phyloP scores from a whole-genome alignment of 768 basidiomycete genomes.

The Rhodotorula sphaerocarpa region DNA sequence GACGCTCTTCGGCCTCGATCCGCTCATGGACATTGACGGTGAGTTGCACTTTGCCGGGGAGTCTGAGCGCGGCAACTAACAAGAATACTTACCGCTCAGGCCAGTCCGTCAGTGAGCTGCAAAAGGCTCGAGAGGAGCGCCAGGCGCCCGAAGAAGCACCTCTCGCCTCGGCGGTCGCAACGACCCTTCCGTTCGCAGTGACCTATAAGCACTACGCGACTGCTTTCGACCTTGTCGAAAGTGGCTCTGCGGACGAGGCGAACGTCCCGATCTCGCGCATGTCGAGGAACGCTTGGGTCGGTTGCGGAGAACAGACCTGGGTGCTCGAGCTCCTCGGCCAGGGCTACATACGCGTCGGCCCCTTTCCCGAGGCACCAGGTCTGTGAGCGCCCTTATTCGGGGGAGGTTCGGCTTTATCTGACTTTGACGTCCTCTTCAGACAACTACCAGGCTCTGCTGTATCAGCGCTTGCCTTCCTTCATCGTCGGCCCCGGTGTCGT shows the following conservation, averaged over 20 bases:
- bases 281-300: conserved; percentile 58
- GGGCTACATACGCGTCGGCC: conserved; percentile 58
- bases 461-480: background rate
- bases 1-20: conserved; percentile 75
- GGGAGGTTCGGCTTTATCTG: background rate
- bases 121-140: background rate
- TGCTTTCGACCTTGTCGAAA: conserved; percentile 18
- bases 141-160: background rate
- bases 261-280: background rate
- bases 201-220: conserved; percentile 66
- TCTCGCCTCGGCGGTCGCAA: background rate
- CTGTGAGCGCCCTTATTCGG: background rate
- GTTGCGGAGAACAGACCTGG: conserved; percentile 61
- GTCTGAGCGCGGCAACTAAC: conserved; percentile 49
- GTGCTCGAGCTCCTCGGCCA: conserved; percentile 66
- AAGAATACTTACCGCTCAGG: conserved; percentile 48
- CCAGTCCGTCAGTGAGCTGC: conserved; percentile 39
- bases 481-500: background rate
- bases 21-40: conserved; percentile 63
- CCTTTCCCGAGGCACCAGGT: background rate
- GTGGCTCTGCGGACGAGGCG: background rate
- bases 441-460: conserved; percentile 3
- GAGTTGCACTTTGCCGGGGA: conserved; percentile 15
- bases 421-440: background rate
- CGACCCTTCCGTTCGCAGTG: conserved; percentile 45